Evolutionary conservation across 176 grass and related monocot species (phyloP).

Genomic region (Bromus sterilis): DNA sequence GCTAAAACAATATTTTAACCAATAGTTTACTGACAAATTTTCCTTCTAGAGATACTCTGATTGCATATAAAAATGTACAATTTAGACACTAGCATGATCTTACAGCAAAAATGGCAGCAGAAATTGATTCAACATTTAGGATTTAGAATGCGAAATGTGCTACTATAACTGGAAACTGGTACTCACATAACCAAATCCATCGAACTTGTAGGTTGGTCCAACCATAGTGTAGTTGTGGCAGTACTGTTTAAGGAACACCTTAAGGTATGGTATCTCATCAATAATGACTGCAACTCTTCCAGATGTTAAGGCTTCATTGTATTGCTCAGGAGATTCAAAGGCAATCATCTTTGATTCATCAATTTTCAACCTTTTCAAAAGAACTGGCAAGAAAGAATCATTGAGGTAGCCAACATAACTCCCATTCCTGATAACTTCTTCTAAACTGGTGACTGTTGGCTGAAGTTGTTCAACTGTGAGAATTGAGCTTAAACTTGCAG

Average conservation of each 20-base stretch:
- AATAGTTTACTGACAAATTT: not conserved
- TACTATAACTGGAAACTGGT: not conserved
- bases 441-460: slow-evolving; percentile 56
- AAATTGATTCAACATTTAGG: not conserved
- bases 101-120: not conserved
- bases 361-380: slow-evolving; percentile 61
- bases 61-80: not conserved
- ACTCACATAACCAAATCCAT: slow-evolving; percentile 95
- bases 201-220: slow-evolving; percentile 60
- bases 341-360: slow-evolving; percentile 41
- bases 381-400: slow-evolving; percentile 53
- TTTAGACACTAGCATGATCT: not conserved
- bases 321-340: slow-evolving; percentile 48
- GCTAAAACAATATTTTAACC: not conserved
- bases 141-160: not conserved
- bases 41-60: not conserved
- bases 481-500: slow-evolving; percentile 74
- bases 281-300: slow-evolving; percentile 64
- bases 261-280: slow-evolving; percentile 93
- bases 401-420: slow-evolving; percentile 58
- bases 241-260: slow-evolving; percentile 53
- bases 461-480: slow-evolving; percentile 83
- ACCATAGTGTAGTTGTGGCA: slow-evolving; percentile 63
- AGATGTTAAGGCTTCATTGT: slow-evolving; percentile 54
- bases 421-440: slow-evolving; percentile 51